Evolutionary conservation across 805 yeast genomes (phyloP).

Genomic region (Candida chilensis): DNA sequence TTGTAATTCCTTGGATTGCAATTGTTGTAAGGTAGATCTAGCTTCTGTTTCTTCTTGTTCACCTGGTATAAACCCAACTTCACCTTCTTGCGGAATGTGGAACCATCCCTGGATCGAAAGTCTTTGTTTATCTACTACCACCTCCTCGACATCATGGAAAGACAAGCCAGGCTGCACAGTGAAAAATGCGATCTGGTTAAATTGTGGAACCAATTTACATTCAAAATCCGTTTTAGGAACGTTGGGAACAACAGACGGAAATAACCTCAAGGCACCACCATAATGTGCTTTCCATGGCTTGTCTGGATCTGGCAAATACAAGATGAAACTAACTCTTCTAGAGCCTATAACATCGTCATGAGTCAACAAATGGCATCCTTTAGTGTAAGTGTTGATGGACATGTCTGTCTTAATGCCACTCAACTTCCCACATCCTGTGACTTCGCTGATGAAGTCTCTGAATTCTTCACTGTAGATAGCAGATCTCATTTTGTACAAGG

Average conservation of each 20-base stretch:
- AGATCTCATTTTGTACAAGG: constrained; percentile 68
- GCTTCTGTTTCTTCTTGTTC: constrained; percentile 77
- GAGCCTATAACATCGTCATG: constrained; percentile 98
- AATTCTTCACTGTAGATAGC: constrained; percentile 84
- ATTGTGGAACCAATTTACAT: constrained; percentile 75
- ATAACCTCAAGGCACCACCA: constrained; percentile 88
- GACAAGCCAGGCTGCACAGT: constrained; percentile 94
- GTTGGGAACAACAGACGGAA: constrained; percentile 80
- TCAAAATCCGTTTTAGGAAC: constrained; percentile 78
- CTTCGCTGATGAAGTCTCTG: constrained; percentile 64
- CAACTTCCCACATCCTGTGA: constrained; percentile 82
- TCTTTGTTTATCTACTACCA: constrained; percentile 82
- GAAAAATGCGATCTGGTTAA: constrained; percentile 94
- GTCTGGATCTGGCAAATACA: constrained; percentile 90
- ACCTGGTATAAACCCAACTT: constrained; percentile 73
- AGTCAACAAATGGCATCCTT: constrained; percentile 88
- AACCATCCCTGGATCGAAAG: constrained; percentile 98
- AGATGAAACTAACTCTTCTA: constrained; percentile 83
- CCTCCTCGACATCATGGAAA: constrained; percentile 98
- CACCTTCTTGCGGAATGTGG: constrained; percentile 93
- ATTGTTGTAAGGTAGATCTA: constrained; percentile 65
- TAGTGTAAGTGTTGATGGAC: constrained; percentile 83
- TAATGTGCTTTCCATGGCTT: constrained; percentile 81
- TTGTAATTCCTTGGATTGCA: constrained; percentile 67
- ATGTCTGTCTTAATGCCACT: constrained; percentile 90